phyloP scores from a whole-genome alignment of 305 asterid genomes.

The Striga hermonthica region DNA sequence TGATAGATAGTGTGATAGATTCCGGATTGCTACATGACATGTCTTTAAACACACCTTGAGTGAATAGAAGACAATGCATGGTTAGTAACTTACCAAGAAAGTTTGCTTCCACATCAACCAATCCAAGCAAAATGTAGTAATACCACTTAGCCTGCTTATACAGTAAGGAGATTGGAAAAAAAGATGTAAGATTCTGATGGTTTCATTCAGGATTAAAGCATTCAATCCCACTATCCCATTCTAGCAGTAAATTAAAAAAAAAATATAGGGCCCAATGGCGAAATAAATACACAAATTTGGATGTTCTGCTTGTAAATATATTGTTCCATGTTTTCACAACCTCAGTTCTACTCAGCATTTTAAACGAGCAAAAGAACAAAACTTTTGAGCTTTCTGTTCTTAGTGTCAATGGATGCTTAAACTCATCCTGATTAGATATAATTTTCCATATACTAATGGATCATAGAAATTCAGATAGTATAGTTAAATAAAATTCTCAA shows the following conservation, averaged over 20 bases:
- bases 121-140: constrained; percentile 77
- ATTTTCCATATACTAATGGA: too few relatives aligned
- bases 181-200: constrained; percentile 25
- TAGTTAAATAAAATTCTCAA: too few relatives aligned
- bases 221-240: constrained; percentile 9
- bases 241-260: background rate
- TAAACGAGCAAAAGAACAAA: too few relatives aligned
- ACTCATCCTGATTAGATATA: too few relatives aligned
- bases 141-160: constrained; percentile 86
- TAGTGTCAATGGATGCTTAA: too few relatives aligned
- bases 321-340: too few relatives aligned
- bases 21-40: constrained; percentile 9
- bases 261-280: constrained; percentile 10
- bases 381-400: too few relatives aligned
- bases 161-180: constrained; percentile 24
- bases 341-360: too few relatives aligned
- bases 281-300: constrained; percentile 3
- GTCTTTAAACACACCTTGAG: constrained; percentile 13
- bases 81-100: constrained; percentile 67
- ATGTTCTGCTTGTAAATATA: background rate
- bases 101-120: constrained; percentile 95
- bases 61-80: constrained; percentile 13
- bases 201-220: constrained; percentile 17
- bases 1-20: background rate
- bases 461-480: too few relatives aligned